Evolutionary conservation across 179 eudicot species (phyloP).

Genomic region (Nepenthes alata): DNA sequence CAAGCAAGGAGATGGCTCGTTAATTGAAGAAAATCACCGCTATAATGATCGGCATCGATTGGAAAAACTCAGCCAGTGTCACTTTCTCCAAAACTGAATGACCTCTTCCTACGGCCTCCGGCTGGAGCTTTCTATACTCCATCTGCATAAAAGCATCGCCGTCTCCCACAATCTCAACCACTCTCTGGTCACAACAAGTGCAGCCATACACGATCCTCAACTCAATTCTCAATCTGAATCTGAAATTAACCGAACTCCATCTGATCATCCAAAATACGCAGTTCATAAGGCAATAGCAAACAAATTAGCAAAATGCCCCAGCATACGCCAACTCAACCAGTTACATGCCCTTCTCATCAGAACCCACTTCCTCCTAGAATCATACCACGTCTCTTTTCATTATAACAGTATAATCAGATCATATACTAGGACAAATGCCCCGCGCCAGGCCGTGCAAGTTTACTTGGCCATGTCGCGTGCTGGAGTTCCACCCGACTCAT

Average conservation of each 20-base stretch:
- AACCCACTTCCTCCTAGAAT: slow-evolving; percentile 43
- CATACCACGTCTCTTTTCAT: slow-evolving; percentile 21
- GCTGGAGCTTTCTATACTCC: too few relatives aligned
- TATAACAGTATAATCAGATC: slow-evolving; percentile 54
- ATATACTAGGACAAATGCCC: slow-evolving; percentile 37
- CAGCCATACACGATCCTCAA: background rate
- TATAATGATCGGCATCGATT: too few relatives aligned
- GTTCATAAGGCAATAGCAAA: slow-evolving; percentile 1
- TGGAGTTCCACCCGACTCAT: slow-evolving; percentile 39
- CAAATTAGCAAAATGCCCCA: slow-evolving; percentile 29
- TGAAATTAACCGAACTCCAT: background rate
- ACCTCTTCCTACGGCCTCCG: too few relatives aligned
- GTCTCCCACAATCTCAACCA: background rate
- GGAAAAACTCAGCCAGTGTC: too few relatives aligned
- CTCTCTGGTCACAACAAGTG: background rate
- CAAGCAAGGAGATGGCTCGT: too few relatives aligned
- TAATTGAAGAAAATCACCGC: too few relatives aligned
- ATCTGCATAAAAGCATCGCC: too few relatives aligned
- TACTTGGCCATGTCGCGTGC: slow-evolving; percentile 35
- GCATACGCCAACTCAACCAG: slow-evolving; percentile 28
- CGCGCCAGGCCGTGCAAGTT: slow-evolving; percentile 26
- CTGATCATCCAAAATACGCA: background rate
- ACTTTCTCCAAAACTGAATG: too few relatives aligned
- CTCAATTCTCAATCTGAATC: slow-evolving; percentile 6
- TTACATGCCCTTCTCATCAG: slow-evolving; percentile 36